Conservation (phyloP, 208 protist genomes). For the Acanthamoeba lenticulata region DNA sequence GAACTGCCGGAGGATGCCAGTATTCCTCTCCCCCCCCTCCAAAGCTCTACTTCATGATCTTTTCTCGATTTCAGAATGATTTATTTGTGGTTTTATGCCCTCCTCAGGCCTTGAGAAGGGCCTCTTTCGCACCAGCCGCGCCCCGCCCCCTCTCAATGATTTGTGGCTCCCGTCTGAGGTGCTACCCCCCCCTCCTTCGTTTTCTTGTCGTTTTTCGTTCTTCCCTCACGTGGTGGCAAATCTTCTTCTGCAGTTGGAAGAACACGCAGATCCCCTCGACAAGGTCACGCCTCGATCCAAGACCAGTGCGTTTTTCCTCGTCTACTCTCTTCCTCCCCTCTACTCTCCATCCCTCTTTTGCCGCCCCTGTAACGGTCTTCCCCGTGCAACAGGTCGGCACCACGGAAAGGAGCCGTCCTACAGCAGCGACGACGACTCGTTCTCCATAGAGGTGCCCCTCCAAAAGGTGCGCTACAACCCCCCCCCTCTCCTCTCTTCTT, state of each 20-base stretch:
- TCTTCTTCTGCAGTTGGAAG: neutral
- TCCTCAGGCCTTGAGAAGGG: neutral
- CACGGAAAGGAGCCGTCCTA: no score
- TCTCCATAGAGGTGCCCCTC: no score
- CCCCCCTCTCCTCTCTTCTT: no score
- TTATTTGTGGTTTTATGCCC: neutral
- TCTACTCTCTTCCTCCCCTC: no score
- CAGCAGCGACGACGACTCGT: no score
- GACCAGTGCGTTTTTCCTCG: no score
- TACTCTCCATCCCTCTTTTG: no score
- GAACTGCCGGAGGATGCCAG: slow-evolving; percentile 25
- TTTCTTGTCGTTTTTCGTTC: neutral
- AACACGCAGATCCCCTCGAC: no score
- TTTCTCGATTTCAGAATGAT: neutral
- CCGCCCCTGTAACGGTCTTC: no score
- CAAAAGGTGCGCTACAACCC: no score
- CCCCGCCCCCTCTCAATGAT: neutral
- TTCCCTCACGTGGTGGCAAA: neutral
- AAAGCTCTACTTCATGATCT: neutral
- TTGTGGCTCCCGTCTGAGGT: neutral
- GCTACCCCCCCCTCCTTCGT: neutral
- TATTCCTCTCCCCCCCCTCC: neutral
- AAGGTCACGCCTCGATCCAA: no score
- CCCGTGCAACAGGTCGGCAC: no score
- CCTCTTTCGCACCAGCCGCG: neutral